Evolutionary conservation across 2,329 filamentous ascomycete species (phyloP).

Genomic region (Fonsecaea nubica): DNA sequence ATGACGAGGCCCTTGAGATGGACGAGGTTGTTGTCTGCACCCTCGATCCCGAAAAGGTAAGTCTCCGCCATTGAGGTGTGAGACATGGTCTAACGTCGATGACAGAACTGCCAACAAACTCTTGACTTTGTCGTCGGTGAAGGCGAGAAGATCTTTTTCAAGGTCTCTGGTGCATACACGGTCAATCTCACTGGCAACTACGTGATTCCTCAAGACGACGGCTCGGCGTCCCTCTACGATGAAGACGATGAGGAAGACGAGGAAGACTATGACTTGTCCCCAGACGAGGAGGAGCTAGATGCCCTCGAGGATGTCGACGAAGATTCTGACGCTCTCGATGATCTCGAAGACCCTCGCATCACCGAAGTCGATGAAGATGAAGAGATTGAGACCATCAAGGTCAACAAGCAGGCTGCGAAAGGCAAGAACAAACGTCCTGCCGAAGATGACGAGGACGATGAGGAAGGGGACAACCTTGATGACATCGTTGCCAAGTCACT

Average conservation of each 20-base stretch:
- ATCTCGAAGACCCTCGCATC: conserved; percentile 78
- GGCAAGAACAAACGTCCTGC: conserved; percentile 95
- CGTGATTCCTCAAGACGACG: conserved; percentile 72
- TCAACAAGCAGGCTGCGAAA: conserved; percentile 51
- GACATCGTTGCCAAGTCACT: conserved; percentile 79
- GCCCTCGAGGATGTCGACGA: conserved; percentile 59
- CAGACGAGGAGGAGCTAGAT: conserved; percentile 77
- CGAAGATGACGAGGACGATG: conserved; percentile 67
- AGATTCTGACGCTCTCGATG: conserved; percentile 78
- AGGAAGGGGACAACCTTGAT: conserved; percentile 67
- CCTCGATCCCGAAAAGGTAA: conserved; percentile 87
- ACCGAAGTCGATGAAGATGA: conserved; percentile 85
- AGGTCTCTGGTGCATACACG: conserved; percentile 85
- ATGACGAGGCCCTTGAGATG: conserved; percentile 64
- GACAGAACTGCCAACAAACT: conserved; percentile 89
- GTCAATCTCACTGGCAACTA: conserved; percentile 97
- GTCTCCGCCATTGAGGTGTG: conserved; percentile 40
- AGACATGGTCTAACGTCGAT: background rate
- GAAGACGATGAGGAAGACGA: conserved; percentile 68
- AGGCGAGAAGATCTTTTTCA: conserved; percentile 89
- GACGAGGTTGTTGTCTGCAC: conserved; percentile 92
- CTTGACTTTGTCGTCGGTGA: conserved; percentile 91
- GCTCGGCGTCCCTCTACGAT: conserved; percentile 45
- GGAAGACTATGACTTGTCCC: conserved; percentile 79
- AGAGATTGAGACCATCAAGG: conserved; percentile 61